phyloP scores from a whole-genome alignment of 768 basidiomycete genomes.

The Tricholoma sp. region DNA sequence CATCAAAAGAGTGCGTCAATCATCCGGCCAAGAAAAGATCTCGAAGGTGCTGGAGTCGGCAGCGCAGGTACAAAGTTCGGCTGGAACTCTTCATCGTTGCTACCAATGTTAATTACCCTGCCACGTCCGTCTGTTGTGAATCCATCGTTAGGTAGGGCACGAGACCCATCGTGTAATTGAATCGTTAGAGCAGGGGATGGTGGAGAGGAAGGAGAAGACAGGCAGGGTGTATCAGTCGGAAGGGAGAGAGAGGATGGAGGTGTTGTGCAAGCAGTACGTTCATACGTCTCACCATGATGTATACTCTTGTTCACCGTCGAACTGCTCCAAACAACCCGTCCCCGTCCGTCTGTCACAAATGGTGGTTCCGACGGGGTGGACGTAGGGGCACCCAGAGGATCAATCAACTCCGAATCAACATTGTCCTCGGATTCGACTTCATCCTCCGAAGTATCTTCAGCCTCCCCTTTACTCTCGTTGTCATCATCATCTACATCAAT shows the following conservation, averaged over 20 bases:
- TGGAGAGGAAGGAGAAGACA: background rate
- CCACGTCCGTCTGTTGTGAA: background rate
- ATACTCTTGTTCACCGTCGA: constrained; percentile 9
- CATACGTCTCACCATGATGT: background rate
- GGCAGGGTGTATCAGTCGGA: background rate
- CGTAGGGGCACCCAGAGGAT: background rate
- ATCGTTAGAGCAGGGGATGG: too few relatives aligned
- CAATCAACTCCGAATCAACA: background rate
- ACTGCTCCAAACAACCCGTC: constrained; percentile 48
- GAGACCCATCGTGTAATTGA: background rate
- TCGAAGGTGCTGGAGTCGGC: background rate
- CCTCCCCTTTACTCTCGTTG: background rate
- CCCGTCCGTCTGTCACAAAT: constrained; percentile 62
- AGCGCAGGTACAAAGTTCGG: background rate
- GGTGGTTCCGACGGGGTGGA: constrained; percentile 31
- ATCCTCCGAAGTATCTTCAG: background rate
- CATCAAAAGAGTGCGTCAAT: background rate
- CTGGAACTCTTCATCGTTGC: background rate
- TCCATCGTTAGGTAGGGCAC: background rate
- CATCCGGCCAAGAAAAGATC: background rate
- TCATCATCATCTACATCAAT: constrained; percentile 1
- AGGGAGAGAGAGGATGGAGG: background rate
- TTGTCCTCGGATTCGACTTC: background rate
- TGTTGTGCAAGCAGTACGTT: background rate
- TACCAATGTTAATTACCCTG: background rate